phyloP scores from a whole-genome alignment of 768 basidiomycete species.

The Coprinellus micaceus region DNA sequence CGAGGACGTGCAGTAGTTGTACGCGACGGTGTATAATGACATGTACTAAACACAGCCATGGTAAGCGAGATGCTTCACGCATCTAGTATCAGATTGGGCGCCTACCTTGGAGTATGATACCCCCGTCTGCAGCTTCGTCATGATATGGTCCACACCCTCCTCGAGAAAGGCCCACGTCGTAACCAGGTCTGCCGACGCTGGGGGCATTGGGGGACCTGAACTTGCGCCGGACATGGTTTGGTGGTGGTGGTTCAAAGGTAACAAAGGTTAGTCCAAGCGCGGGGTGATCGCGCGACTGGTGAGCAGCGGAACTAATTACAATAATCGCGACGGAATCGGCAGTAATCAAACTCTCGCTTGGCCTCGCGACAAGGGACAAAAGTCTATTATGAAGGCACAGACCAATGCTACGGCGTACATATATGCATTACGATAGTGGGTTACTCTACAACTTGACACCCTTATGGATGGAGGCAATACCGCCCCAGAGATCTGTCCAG shows the following conservation, averaged over 20 bases:
- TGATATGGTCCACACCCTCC: constrained; percentile 87
- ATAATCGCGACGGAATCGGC: constrained; percentile 1
- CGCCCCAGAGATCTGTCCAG: constrained; percentile 84
- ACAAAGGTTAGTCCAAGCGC: constrained; percentile 1
- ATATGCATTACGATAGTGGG: neutral
- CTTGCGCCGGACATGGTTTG: constrained; percentile 31
- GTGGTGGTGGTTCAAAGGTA: constrained; percentile 22
- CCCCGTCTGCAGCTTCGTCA: constrained; percentile 86
- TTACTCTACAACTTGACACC: constrained; percentile 67
- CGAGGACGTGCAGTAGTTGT: constrained; percentile 96
- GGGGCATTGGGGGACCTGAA: constrained; percentile 53
- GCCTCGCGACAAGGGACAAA: no score
- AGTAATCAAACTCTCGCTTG: neutral
- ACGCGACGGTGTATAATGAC: constrained; percentile 88
- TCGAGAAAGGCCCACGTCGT: constrained; percentile 90
- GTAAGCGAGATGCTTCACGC: constrained; percentile 9
- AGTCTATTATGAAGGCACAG: no score
- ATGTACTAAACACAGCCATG: constrained; percentile 52
- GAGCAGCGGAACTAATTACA: constrained; percentile 4
- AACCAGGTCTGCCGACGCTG: constrained; percentile 64
- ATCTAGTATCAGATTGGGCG: neutral
- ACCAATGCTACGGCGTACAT: neutral
- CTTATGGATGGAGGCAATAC: constrained; percentile 81
- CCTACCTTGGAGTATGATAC: constrained; percentile 73
- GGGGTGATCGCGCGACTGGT: constrained; percentile 26